Base-by-base conservation (phyloP, 352 stramenopile genomes). In the Globisporangium emineosum region DNA sequence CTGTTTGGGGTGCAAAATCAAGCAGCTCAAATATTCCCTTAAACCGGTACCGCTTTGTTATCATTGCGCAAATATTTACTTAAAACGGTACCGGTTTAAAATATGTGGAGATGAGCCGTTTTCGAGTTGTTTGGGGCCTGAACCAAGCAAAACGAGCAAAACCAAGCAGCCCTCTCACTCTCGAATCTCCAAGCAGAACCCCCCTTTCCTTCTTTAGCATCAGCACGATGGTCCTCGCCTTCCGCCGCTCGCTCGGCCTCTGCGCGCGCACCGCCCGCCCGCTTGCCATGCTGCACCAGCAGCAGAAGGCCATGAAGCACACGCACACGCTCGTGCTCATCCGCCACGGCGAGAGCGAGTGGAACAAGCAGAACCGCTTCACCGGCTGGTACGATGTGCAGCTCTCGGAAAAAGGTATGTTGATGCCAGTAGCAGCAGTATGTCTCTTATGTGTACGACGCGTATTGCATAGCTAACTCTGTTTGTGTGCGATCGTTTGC, bases 291-390 rank as follows among this genome's bases (percentile, higher is more conserved):
- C 55, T 89, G n/a, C 64, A 79, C 62, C 77, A 88, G 67, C 78
- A 82, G 71, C 81, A 86, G 65, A 81, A 82, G 64, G 70, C 79
- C 52, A 68, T 75, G 60, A 86, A 90, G 77, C 80, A 92, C 82
- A 94, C 84, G 71, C 83, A 94, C 74, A 95, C 87, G 70, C 79
- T 97, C 35, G 84, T 97, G 70, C 81, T 98, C 68, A 87, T 98
- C 60, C 91, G 94, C 55, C 94, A 98, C 77, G 94, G 94, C 35
- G 91, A 98, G 76, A 95, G 78, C 62, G 96, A 96, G 64, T 98
- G 94, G 94, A 98, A 98, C 86, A 85, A 90, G 58, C 81, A 97
- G 69, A 98, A 98, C 77, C 80, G 89, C 43, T 98, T 98, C 70
- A 98, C 95, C 51, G 94, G 94, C 52, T 98, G 90, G 91, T 96